Conservation (phyloP, 768 basidiomycete genomes). For the Psilocybe tampanensis region DNA sequence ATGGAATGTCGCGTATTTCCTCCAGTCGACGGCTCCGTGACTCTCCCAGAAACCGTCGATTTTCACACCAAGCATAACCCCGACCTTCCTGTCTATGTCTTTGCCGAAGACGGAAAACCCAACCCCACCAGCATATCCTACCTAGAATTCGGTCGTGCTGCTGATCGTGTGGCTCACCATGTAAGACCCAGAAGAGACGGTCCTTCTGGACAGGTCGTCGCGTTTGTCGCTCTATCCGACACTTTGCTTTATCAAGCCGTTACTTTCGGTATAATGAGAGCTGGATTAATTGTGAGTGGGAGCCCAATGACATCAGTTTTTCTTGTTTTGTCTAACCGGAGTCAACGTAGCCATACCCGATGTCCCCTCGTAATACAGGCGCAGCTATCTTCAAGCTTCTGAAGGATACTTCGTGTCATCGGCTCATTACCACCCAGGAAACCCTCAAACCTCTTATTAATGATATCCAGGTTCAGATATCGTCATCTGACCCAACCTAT, state of each 20-base stretch:
- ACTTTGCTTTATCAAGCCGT: conserved; percentile 44
- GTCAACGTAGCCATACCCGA: conserved; percentile 38
- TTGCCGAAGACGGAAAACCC: conserved; percentile 20
- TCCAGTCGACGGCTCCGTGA: conserved; percentile 34
- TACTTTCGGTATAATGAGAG: conserved; percentile 37
- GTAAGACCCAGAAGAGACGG: conserved; percentile 32
- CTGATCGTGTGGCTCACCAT: conserved; percentile 41
- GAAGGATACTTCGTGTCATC: conserved; percentile 36
- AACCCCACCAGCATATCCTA: conserved; percentile 32
- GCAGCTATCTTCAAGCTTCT: conserved; percentile 37
- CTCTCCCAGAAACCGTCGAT: conserved; percentile 32
- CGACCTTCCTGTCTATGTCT: conserved; percentile 30
- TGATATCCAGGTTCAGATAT: conserved; percentile 22
- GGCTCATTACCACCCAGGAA: conserved; percentile 36
- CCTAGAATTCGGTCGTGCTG: conserved; percentile 48
- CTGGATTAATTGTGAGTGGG: conserved; percentile 34
- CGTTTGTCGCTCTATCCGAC: conserved; percentile 36
- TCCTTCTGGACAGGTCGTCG: conserved; percentile 32
- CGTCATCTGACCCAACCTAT: conserved; percentile 18
- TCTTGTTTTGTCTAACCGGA: background rate
- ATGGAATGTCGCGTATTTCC: conserved; percentile 15
- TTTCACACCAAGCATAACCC: conserved; percentile 38
- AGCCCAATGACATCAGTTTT: background rate
- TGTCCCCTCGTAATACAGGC: conserved; percentile 40
- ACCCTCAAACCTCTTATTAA: conserved; percentile 31